phyloP scores from a whole-genome alignment of 2,329 filamentous ascomycete species.

The Aspergillus fumigatiaffinis region DNA sequence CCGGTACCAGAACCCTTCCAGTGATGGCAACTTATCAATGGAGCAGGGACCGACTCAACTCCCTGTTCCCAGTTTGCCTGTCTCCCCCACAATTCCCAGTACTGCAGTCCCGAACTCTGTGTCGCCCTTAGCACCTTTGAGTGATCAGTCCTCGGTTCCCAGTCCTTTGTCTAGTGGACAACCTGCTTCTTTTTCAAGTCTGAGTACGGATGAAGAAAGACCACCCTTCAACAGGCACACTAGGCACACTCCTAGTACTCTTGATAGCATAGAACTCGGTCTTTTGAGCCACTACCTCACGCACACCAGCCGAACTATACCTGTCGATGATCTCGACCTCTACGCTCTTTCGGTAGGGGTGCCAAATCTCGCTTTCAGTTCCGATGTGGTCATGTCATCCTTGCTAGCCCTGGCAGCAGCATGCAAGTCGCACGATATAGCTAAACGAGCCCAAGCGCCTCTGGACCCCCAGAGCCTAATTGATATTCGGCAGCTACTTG shows the following conservation, averaged over 20 bases:
- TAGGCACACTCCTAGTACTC: constrained; percentile 1
- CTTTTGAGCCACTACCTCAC: constrained; percentile 42
- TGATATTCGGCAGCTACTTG: constrained; percentile 21
- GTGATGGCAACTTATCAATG: constrained; percentile 4
- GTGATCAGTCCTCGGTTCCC: constrained; percentile 6
- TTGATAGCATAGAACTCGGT: constrained; percentile 29
- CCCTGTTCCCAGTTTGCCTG: not conserved
- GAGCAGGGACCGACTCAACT: not conserved
- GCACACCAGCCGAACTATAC: constrained; percentile 38
- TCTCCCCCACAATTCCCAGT: not conserved
- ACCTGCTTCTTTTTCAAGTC: not conserved
- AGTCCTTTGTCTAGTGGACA: constrained; percentile 4
- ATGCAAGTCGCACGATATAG: constrained; percentile 34
- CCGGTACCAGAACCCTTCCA: constrained; percentile 20
- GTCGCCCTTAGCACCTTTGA: not conserved
- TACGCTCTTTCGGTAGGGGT: constrained; percentile 42
- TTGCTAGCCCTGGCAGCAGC: constrained; percentile 42
- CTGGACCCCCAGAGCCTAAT: constrained; percentile 3
- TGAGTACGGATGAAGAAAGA: not conserved
- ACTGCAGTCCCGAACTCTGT: not conserved
- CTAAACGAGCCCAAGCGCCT: constrained; percentile 1
- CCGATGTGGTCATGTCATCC: constrained; percentile 40
- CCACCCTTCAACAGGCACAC: not conserved
- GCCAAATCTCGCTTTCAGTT: constrained; percentile 40
- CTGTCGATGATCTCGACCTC: constrained; percentile 37